phyloP scores from a whole-genome alignment of 352 stramenopile species.

The Pythium volutum region DNA sequence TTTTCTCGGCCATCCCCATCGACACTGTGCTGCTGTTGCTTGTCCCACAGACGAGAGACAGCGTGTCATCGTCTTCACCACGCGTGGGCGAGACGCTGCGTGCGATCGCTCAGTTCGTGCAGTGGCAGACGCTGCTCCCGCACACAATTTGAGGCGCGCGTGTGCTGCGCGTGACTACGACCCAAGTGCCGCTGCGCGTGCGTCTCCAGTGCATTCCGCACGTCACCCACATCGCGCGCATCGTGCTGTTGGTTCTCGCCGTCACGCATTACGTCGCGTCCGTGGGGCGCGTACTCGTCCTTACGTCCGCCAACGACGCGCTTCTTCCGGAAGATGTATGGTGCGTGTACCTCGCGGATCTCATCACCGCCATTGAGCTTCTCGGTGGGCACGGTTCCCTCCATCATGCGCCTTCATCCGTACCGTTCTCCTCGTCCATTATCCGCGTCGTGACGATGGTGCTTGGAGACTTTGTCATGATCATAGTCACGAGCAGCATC shows the following conservation, averaged over 20 bases:
- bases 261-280: slow-evolving; percentile 29
- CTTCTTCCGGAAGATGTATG: background rate
- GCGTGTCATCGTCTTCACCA: background rate
- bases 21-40: background rate
- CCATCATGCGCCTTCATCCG: background rate
- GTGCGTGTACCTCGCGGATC: background rate
- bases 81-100: background rate
- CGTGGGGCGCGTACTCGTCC: slow-evolving; percentile 14
- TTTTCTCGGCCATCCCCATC: slow-evolving; percentile 5
- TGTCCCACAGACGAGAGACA: too few species aligned
- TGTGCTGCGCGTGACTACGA: slow-evolving; percentile 7
- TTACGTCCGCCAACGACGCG: background rate
- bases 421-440: background rate
- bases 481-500: slow-evolving; percentile 3
- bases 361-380: slow-evolving; percentile 1
- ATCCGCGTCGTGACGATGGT: slow-evolving; percentile 1
- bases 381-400: background rate
- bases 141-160: slow-evolving; percentile 9
- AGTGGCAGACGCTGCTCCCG: slow-evolving; percentile 5
- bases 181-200: slow-evolving; percentile 8
- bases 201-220: background rate
- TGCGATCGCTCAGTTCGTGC: background rate
- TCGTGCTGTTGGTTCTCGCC: slow-evolving; percentile 24
- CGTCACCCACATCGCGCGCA: background rate
- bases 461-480: slow-evolving; percentile 4